Percentiles rank a stretch among this genome's conserved stretches.
Conservation (phyloP, 306 rosid genomes). For the Citrullus amarus region DNA sequence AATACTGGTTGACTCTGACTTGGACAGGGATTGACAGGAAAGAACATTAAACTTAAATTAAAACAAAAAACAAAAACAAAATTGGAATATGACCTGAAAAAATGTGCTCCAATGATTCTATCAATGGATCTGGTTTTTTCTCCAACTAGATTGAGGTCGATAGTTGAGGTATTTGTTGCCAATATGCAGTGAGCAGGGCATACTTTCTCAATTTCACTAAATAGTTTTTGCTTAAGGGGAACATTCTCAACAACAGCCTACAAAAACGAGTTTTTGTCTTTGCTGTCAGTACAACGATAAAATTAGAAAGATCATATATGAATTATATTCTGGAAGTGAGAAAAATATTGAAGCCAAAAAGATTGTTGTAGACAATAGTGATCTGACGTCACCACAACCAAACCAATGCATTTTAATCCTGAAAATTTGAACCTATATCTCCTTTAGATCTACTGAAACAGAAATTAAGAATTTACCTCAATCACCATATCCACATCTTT, state of each 20-base stretch:
- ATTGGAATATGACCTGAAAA: constrained; percentile 64
- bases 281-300: not conserved
- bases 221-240: constrained; percentile 72
- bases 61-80: not conserved
- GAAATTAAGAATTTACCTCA: constrained; percentile 41
- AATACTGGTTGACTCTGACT: not conserved
- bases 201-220: constrained; percentile 71
- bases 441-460: not conserved
- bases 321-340: not conserved
- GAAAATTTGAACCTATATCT: not conserved
- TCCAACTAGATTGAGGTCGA: constrained; percentile 72
- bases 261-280: constrained; percentile 14
- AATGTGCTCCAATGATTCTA: constrained; percentile 88
- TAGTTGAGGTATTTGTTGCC: constrained; percentile 83
- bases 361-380: not conserved
- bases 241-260: constrained; percentile 87
- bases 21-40: not conserved
- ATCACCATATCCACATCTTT: constrained; percentile 84
- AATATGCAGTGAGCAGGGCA: constrained; percentile 85
- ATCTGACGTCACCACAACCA: not conserved
- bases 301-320: not conserved
- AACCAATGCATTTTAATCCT: not conserved
- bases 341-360: not conserved
- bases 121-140: constrained; percentile 59
- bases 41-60: not conserved